Evolutionary conservation across 768 basidiomycete species (phyloP).

Genomic region (Sistotremastrum suecicum): DNA sequence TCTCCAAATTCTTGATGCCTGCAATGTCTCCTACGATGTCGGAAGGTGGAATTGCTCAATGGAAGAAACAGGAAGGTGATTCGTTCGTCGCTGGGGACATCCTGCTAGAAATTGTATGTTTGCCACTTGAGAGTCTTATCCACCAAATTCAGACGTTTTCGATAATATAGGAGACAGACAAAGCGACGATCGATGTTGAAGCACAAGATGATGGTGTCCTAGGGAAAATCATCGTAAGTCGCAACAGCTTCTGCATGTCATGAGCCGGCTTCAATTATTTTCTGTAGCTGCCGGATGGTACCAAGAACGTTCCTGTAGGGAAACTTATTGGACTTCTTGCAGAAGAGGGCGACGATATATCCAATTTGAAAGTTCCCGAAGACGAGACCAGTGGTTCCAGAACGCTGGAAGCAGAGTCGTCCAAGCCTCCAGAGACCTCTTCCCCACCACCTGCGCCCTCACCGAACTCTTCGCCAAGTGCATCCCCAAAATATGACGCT

Average conservation of each 20-base stretch:
- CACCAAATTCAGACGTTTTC: background rate
- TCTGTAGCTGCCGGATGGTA: constrained; percentile 53
- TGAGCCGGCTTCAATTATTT: background rate
- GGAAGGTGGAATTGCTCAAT: constrained; percentile 79
- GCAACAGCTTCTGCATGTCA: background rate
- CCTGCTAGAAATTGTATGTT: constrained; percentile 73
- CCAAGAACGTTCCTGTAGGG: constrained; percentile 79
- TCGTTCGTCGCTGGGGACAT: constrained; percentile 71
- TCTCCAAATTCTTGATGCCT: constrained; percentile 78
- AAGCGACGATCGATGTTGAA: constrained; percentile 96
- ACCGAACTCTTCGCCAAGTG: constrained; percentile 18
- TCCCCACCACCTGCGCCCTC: constrained; percentile 16
- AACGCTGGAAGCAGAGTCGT: constrained; percentile 22
- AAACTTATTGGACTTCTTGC: constrained; percentile 84
- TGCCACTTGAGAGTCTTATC: background rate
- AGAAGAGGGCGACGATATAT: constrained; percentile 92
- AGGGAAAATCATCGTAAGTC: constrained; percentile 79
- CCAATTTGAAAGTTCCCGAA: constrained; percentile 56
- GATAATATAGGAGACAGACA: constrained; percentile 70
- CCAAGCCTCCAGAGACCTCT: constrained; percentile 10
- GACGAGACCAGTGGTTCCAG: constrained; percentile 17
- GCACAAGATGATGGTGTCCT: constrained; percentile 94
- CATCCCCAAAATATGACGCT: constrained; percentile 19
- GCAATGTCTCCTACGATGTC: constrained; percentile 98
- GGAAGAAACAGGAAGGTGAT: constrained; percentile 85